Evolutionary conservation across 371 early-diverging fungal species (phyloP).

Genomic region (Phascolomyces articulosus): DNA sequence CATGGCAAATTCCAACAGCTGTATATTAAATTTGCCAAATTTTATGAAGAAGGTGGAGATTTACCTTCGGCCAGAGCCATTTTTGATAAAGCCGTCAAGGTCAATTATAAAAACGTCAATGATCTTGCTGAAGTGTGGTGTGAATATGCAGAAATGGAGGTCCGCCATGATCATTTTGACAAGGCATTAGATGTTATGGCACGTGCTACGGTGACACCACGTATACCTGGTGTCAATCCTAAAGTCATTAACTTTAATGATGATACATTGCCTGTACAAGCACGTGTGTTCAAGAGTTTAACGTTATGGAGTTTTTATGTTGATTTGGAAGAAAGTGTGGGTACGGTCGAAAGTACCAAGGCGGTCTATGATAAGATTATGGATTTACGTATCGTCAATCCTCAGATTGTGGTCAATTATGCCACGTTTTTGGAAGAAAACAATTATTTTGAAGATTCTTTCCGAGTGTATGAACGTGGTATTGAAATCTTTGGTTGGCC

Average conservation of each 20-base stretch:
- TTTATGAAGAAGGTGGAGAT: slow-evolving; percentile 73
- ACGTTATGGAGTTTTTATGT: slow-evolving; percentile 94
- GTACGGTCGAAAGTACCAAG: slow-evolving; percentile 81
- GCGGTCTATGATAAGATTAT: slow-evolving; percentile 92
- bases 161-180: slow-evolving; percentile 72
- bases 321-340: slow-evolving; percentile 94
- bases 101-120: slow-evolving; percentile 78
- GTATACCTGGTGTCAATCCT: slow-evolving; percentile 36
- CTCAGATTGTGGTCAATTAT: slow-evolving; percentile 94
- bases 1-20: slow-evolving; percentile 78
- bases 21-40: slow-evolving; percentile 87
- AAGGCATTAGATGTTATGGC: slow-evolving; percentile 78
- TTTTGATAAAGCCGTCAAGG: slow-evolving; percentile 85
- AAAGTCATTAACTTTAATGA: slow-evolving; percentile 61
- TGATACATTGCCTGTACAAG: slow-evolving; percentile 74
- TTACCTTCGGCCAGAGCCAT: slow-evolving; percentile 73
- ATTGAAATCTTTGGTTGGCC: slow-evolving; percentile 96
- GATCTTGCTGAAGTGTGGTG: slow-evolving; percentile 94
- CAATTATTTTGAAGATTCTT: slow-evolving; percentile 92
- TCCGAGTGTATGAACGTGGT: slow-evolving; percentile 94
- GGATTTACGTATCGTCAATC: slow-evolving; percentile 93
- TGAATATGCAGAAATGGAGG: slow-evolving; percentile 92
- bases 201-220: slow-evolving; percentile 73
- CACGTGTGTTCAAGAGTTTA: slow-evolving; percentile 88
- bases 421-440: slow-evolving; percentile 89